These are phyloP conservation scores for Salix dunnii DNA, from an alignment of 345 rosid genomes.

Conservation along the genomic window DNA sequence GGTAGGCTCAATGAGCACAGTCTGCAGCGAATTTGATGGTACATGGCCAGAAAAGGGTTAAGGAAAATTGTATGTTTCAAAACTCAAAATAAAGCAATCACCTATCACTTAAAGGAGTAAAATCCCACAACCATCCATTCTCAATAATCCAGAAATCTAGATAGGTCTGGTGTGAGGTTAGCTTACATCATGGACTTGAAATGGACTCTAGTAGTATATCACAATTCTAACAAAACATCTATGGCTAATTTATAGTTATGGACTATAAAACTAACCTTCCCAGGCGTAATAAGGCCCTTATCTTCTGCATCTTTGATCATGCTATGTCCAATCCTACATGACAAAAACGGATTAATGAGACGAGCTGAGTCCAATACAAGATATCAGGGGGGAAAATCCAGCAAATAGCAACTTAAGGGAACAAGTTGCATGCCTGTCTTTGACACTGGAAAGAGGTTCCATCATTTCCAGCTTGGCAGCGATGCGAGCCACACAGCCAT, in stretches of 20 bases:
- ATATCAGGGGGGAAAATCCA: too few relatives aligned
- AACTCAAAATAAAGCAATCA: neutral
- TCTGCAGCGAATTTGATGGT: constrained; percentile 22
- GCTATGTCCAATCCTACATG: constrained; percentile 74
- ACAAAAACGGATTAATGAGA: neutral
- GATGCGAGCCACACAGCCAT: constrained; percentile 68
- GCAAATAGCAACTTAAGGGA: too few relatives aligned
- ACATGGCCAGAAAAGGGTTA: neutral
- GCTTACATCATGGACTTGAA: too few relatives aligned
- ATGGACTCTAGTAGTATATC: too few relatives aligned
- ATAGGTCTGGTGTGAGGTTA: too few relatives aligned
- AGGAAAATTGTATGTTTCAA: neutral
- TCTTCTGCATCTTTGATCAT: constrained; percentile 93
- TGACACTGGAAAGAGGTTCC: constrained; percentile 53
- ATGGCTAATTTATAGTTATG: neutral
- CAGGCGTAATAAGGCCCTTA: constrained; percentile 68
- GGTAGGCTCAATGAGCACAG: constrained; percentile 51
- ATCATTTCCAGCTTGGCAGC: constrained; percentile 94
- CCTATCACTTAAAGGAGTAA: neutral
- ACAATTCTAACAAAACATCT: too few relatives aligned
- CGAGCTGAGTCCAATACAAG: too few relatives aligned
- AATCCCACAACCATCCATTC: too few relatives aligned
- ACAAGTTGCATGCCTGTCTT: constrained; percentile 51
- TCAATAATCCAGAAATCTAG: too few relatives aligned
- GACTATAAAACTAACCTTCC: constrained; percentile 50